phyloP scores from a whole-genome alignment of 2,329 filamentous ascomycete genomes.

The Fusarium neocosmosporiellum region DNA sequence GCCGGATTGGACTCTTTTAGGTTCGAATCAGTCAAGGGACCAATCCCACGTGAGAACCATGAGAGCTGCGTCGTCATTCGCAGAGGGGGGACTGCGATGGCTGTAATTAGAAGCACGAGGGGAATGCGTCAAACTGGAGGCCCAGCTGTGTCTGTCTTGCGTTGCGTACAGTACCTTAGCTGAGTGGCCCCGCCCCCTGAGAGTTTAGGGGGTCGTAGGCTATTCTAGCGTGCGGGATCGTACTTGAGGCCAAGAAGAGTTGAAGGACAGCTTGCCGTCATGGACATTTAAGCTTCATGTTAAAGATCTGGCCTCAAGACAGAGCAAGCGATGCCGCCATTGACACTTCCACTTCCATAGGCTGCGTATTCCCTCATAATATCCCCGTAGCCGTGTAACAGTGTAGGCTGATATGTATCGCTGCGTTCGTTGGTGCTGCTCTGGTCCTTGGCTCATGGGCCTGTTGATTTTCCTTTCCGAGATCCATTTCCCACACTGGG shows the following conservation, averaged over 20 bases:
- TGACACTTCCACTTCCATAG: background rate
- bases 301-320: background rate
- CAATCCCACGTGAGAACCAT: slow-evolving; percentile 27
- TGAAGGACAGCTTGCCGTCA: background rate
- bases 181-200: slow-evolving; percentile 21
- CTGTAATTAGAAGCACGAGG: slow-evolving; percentile 13
- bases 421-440: slow-evolving; percentile 2
- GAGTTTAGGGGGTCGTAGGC: background rate
- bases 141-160: background rate
- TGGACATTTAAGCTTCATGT: background rate
- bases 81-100: background rate
- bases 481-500: background rate
- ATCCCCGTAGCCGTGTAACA: background rate
- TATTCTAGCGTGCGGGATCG: background rate
- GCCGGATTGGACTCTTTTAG: background rate
- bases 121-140: background rate
- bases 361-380: background rate
- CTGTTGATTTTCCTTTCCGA: slow-evolving; percentile 17
- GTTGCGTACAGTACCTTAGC: background rate
- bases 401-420: background rate
- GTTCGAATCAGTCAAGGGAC: background rate
- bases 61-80: slow-evolving; percentile 23
- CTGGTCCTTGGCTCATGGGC: background rate
- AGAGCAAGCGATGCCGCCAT: background rate
- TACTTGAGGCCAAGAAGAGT: background rate